These are phyloP conservation scores for Saccharomycopsis olivae DNA, from an alignment of 805 yeast genomes.

Conservation along the genomic window DNA sequence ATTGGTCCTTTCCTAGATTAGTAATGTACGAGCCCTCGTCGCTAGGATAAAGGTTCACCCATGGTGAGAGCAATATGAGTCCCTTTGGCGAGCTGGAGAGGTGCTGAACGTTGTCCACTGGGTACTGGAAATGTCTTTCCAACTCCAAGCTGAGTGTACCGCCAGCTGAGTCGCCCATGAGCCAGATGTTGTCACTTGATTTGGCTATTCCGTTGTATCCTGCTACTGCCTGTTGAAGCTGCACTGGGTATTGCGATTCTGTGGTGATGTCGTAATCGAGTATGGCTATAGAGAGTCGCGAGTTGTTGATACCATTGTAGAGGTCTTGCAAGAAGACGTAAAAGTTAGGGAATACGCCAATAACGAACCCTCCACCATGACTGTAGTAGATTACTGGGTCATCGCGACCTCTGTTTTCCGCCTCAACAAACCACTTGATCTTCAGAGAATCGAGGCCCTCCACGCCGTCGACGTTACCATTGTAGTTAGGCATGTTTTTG, in stretches of 20 bases:
- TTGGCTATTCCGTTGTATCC: slow-evolving; percentile 17
- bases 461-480: too few relatives aligned
- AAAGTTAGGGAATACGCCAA: background rate
- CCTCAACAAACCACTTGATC: slow-evolving; percentile 7
- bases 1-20: too few relatives aligned
- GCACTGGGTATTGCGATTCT: slow-evolving; percentile 20
- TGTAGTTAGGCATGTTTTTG: too few relatives aligned
- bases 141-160: slow-evolving; percentile 5
- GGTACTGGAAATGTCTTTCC: background rate
- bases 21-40: background rate
- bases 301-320: background rate
- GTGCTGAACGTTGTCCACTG: too few relatives aligned
- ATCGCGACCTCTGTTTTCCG: background rate
- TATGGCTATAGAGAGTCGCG: slow-evolving; percentile 19
- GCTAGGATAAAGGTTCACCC: slow-evolving; percentile 5
- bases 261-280: slow-evolving; percentile 23
- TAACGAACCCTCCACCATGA: slow-evolving; percentile 7
- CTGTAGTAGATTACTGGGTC: slow-evolving; percentile 4
- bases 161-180: slow-evolving; percentile 24
- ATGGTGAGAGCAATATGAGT: slow-evolving; percentile 4
- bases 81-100: background rate
- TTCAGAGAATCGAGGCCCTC: too few relatives aligned
- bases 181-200: slow-evolving; percentile 17
- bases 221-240: slow-evolving; percentile 20
- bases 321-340: background rate